Evolutionary conservation across 2,329 filamentous ascomycete species (phyloP).

Genomic region (Huntiella bhutanensis): DNA sequence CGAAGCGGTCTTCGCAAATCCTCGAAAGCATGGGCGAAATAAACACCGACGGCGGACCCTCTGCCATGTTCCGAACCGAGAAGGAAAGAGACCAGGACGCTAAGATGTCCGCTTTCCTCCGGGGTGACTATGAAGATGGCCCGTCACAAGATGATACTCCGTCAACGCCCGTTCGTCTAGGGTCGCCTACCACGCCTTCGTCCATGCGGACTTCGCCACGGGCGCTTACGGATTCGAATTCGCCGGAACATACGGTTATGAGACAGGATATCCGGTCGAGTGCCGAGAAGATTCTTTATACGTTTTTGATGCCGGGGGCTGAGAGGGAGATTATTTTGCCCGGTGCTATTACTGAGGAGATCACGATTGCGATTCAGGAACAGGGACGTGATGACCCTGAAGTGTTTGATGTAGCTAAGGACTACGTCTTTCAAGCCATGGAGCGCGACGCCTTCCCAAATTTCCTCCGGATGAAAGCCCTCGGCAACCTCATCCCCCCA

Average conservation of each 20-base stretch:
- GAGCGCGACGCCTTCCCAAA: constrained; percentile 97
- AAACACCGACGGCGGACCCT: constrained; percentile 37
- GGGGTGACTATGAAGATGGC: constrained; percentile 32
- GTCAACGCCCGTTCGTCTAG: not conserved
- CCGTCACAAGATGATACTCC: constrained; percentile 1
- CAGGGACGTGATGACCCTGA: constrained; percentile 88
- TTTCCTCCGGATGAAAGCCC: constrained; percentile 82
- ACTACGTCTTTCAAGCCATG: constrained; percentile 99
- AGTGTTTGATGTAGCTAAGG: constrained; percentile 91
- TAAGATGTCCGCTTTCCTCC: constrained; percentile 76
- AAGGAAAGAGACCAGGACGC: constrained; percentile 68
- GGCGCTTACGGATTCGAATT: constrained; percentile 55
- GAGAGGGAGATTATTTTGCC: constrained; percentile 93
- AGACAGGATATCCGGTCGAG: constrained; percentile 79
- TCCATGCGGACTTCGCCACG: constrained; percentile 36
- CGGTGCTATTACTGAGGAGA: constrained; percentile 65
- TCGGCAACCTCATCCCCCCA: constrained; percentile 86
- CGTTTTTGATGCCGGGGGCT: constrained; percentile 81
- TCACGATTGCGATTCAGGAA: constrained; percentile 76
- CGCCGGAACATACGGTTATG: constrained; percentile 66
- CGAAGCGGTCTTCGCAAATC: constrained; percentile 68
- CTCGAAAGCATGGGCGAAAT: constrained; percentile 56
- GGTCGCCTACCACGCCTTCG: constrained; percentile 23
- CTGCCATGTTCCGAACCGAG: constrained; percentile 43
- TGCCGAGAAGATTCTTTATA: constrained; percentile 97